These are phyloP conservation scores for Vigna radiata DNA, from an alignment of 306 rosid species.

Conservation along the genomic window DNA sequence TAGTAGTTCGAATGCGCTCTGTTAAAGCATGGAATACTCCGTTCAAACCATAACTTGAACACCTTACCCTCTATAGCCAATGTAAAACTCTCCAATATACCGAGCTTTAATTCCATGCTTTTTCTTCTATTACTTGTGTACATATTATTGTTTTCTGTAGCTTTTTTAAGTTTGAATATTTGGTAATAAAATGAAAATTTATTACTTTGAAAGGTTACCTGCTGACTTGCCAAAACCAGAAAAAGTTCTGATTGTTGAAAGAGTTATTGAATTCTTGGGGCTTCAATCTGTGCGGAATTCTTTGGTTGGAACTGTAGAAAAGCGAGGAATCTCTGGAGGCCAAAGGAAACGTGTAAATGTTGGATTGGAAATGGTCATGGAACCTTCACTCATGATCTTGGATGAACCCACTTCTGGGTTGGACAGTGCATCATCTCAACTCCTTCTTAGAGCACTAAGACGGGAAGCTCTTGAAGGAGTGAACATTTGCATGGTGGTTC, in stretches of 20 bases:
- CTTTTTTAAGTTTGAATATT: constrained; percentile 8
- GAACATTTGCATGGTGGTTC: constrained; percentile 88
- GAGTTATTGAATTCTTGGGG: constrained; percentile 82
- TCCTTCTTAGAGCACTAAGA: constrained; percentile 81
- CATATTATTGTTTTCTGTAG: constrained; percentile 11
- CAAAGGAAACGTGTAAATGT: constrained; percentile 91
- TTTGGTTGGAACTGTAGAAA: constrained; percentile 84
- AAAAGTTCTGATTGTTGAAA: constrained; percentile 77
- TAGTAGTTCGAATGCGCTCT: neutral
- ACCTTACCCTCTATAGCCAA: neutral
- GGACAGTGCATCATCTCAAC: constrained; percentile 86
- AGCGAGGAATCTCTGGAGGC: constrained; percentile 90
- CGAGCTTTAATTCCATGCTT: neutral
- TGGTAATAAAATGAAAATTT: constrained; percentile 12
- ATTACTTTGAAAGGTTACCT: constrained; percentile 56
- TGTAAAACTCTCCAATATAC: neutral
- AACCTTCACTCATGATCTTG: constrained; percentile 82
- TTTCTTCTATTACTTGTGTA: neutral
- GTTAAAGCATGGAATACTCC: neutral
- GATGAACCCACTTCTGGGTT: constrained; percentile 90
- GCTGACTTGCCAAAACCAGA: constrained; percentile 62
- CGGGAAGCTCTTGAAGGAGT: constrained; percentile 94
- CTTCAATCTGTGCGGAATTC: constrained; percentile 75
- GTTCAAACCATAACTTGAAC: neutral
- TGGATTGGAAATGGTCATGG: constrained; percentile 92